Evolutionary conservation across 73 alveolate genomes (phyloP), one percentile per base, ranked within the genome.

Genomic region (Durusdinium trenchii): DNA sequence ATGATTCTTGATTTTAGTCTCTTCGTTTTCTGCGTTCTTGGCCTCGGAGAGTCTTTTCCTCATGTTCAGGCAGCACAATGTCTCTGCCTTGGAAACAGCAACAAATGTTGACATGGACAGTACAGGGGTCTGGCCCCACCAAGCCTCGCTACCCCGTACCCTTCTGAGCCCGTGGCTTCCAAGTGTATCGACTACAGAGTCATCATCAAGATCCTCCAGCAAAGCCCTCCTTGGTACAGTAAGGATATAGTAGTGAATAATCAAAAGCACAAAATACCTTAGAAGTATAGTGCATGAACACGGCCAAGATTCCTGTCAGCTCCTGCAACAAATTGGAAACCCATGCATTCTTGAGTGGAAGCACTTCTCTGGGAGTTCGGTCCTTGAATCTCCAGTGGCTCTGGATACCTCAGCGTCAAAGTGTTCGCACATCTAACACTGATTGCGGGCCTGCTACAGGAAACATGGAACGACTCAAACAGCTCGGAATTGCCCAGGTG

Each of bases 301-400:
- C 71, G 9, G 91, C 67, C 91, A 81, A 81, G 91, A 45, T 81
- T 47, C 91, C 48, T 81, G 91, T 81, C 91, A n/a, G 91, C 91
- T 81, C 91, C 91, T 81, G 50, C 61, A 3, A 28, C n/a, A 35
- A 38, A 32, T n/a, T n/a, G n/a, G n/a, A n/a, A n/a, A n/a, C n/a
- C n/a, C n/a, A n/a, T n/a, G n/a, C n/a, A n/a, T n/a, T n/a, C n/a
- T n/a, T n/a, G n/a, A n/a, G n/a, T n/a, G n/a, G n/a, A n/a, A n/a
- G n/a, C n/a, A n/a, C n/a, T n/a, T n/a, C n/a, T n/a, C n/a, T n/a
- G n/a, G n/a, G n/a, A n/a, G n/a, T n/a, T n/a, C n/a, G n/a, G n/a
- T n/a, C n/a, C n/a, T n/a, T n/a, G n/a, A n/a, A n/a, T n/a, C n/a
- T n/a, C n/a, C n/a, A n/a, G n/a, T n/a, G n/a, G n/a, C n/a, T n/a